Percentiles rank a stretch among this genome's conserved stretches.
phyloP scores from a whole-genome alignment of 2,329 filamentous ascomycete genomes.

The Verticillium zaregamsianum region DNA sequence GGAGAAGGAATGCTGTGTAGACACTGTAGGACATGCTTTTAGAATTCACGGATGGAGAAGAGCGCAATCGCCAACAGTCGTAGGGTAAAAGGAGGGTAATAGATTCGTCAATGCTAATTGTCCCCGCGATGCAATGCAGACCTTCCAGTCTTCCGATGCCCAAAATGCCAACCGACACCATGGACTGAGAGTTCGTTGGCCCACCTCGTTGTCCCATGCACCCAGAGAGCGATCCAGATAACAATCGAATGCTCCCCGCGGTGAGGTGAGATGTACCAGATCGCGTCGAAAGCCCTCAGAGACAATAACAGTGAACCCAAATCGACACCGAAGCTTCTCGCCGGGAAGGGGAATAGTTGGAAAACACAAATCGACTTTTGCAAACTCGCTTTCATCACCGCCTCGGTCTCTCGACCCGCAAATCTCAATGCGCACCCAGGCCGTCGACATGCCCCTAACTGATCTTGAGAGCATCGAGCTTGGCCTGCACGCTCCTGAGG shows the following conservation, averaged over 20 bases:
- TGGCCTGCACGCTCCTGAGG: conserved; percentile 52
- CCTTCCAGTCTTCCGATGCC: not conserved
- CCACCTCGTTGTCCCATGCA: not conserved
- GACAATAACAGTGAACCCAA: not conserved
- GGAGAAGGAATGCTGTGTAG: too few species aligned
- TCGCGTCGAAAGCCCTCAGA: not conserved
- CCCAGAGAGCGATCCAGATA: not conserved
- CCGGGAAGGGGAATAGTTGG: not conserved
- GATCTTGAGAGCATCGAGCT: conserved; percentile 41
- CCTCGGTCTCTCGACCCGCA: not conserved
- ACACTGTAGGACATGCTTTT: not conserved
- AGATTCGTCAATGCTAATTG: not conserved
- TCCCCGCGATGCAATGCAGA: not conserved
- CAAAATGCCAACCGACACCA: not conserved
- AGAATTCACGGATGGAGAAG: not conserved
- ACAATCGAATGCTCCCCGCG: not conserved
- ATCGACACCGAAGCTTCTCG: not conserved
- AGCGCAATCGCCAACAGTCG: not conserved
- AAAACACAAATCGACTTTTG: not conserved
- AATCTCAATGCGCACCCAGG: not conserved
- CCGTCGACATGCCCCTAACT: not conserved
- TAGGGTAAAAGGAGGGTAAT: not conserved
- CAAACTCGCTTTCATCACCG: not conserved
- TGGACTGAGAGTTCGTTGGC: not conserved
- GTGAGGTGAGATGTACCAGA: not conserved